Base-by-base conservation (phyloP, 129 eudicot species). In the Scalesia atractyloides region DNA sequence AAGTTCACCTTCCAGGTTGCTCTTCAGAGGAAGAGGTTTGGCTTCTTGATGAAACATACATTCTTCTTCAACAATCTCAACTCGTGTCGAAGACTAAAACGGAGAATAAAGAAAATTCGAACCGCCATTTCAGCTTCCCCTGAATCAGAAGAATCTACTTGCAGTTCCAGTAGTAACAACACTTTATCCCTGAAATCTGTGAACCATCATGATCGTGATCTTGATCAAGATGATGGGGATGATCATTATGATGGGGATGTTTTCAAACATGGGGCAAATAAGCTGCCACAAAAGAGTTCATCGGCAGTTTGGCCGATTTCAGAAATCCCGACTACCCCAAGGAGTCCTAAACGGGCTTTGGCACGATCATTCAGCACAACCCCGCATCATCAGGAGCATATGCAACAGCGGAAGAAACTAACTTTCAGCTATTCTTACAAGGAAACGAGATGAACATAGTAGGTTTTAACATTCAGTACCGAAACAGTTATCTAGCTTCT, bases 61-160 rank as follows among this genome's bases (percentile, higher is more conserved):
- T 59, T 75, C 72, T 79, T 71, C 69, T 79, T 85, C 61, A 81
- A 79, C 68, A 79, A 75, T 41, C 72, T 68, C 18, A 59, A 72
- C 46, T 80, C 86, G n/a, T 82, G 80, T 33, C 66, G 78, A 9
- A 79, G 48, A 84, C 84, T 85, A 39, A 67, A 52, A 49, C 50
- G 69, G 46, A 75, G 79, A 51, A 68, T 85, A 19, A 70, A 51
- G 46, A 70, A 66, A 44, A 70, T 48, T 9, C 75, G 41, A 41
- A 36, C 1, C 2, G 39, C 24, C 53, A 41, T 67, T 17, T 4
- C 13, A 11, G 19, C 5, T 16, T 59, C 52, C 9, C 61, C 70
- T 19, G n/a, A 53, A 53, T 10, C 19, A 7, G 12, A 19, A 18
- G 34, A 12, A 5, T 16, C 59, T 5, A 24, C 13, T 19, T 14